Conservation (phyloP, 106 monocot species). For the Xerophyta viscosa region DNA sequence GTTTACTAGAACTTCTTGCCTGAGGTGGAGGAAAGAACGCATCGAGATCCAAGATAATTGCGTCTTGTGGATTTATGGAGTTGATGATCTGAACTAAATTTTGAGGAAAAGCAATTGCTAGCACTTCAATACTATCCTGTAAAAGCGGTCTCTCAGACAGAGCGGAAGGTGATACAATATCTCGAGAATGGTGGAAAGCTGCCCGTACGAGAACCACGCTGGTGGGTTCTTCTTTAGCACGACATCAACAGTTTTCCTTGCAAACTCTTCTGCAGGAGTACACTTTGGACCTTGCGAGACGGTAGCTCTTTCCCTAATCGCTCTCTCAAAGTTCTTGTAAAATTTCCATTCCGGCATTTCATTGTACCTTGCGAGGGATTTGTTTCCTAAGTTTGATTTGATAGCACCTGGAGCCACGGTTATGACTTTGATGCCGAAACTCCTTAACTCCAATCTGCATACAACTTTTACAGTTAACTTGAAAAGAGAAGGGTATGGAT, state of each 20-base stretch:
- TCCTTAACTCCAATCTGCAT: constrained; percentile 52
- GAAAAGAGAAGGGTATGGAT: too few relatives aligned
- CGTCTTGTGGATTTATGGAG: too few relatives aligned
- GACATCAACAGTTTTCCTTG: constrained; percentile 48
- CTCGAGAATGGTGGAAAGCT: constrained; percentile 32
- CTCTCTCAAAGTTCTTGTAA: constrained; percentile 53
- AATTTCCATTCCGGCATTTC: constrained; percentile 82
- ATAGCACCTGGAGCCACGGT: constrained; percentile 75
- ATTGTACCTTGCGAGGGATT: constrained; percentile 41
- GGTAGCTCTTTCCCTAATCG: constrained; percentile 39
- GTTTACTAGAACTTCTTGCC: too few relatives aligned
- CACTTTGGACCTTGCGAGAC: constrained; percentile 50
- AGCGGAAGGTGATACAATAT: constrained; percentile 69
- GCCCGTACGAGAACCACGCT: constrained; percentile 81
- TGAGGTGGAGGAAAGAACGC: too few relatives aligned
- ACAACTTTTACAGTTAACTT: background rate
- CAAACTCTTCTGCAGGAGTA: constrained; percentile 76
- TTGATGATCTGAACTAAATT: too few relatives aligned
- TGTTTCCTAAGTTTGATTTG: constrained; percentile 62
- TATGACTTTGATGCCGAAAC: constrained; percentile 62
- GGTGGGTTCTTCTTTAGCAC: constrained; percentile 64
- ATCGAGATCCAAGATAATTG: too few relatives aligned
- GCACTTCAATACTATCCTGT: constrained; percentile 30
- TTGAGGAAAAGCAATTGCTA: background rate
- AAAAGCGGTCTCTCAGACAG: constrained; percentile 51